These are phyloP conservation scores for Polysphondylium violaceum DNA, from an alignment of 78 protist genomes.

Conservation along the genomic window DNA sequence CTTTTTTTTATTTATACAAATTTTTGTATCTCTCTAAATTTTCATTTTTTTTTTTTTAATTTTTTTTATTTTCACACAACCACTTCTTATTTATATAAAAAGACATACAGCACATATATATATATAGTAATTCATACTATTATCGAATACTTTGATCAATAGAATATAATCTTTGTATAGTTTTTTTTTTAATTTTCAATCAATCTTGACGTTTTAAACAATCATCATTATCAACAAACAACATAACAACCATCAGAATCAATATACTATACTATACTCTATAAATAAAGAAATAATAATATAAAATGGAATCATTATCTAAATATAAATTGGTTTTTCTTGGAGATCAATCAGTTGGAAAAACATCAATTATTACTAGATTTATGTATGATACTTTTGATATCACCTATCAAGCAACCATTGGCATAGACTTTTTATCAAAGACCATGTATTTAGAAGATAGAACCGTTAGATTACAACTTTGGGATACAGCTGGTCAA, in stretches of 20 bases:
- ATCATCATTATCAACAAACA: no score
- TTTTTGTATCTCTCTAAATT: no score
- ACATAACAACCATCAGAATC: neutral
- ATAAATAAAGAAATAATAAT: slow-evolving; percentile 1
- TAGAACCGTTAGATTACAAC: slow-evolving; percentile 96
- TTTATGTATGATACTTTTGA: slow-evolving; percentile 99
- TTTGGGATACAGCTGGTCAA: slow-evolving; percentile 97
- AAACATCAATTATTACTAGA: slow-evolving; percentile 97
- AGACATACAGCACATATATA: no score
- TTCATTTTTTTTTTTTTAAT: no score
- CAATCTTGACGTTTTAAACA: no score
- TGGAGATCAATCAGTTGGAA: slow-evolving; percentile 85
- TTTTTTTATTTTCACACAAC: no score
- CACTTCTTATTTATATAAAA: no score
- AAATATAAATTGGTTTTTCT: slow-evolving; percentile 85
- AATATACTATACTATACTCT: neutral
- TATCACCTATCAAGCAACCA: slow-evolving; percentile 96
- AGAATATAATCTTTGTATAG: no score
- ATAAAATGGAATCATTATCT: slow-evolving; percentile 78
- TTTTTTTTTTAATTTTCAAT: no score
- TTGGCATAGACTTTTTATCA: slow-evolving; percentile 98
- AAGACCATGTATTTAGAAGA: slow-evolving; percentile 97
- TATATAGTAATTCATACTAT: no score
- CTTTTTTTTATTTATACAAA: no score
- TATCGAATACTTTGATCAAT: no score